These are phyloP conservation scores for Pseudohyphozyma bogoriensis DNA, from an alignment of 768 basidiomycete species.

Conservation along the genomic window DNA sequence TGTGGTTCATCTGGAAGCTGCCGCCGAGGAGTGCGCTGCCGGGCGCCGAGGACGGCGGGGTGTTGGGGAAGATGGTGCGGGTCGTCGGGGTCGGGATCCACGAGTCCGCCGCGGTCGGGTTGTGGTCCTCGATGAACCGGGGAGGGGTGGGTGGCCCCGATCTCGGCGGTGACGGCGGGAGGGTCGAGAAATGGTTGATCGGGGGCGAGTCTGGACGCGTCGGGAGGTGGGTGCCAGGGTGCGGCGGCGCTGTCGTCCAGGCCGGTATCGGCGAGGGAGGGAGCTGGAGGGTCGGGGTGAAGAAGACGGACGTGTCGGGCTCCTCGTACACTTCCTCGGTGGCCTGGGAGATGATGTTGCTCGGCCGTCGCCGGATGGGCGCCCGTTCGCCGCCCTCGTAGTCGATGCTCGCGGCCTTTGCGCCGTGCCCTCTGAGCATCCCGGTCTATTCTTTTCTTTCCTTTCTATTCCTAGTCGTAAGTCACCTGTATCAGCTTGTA, in stretches of 20 bases:
- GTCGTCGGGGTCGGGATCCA: background rate
- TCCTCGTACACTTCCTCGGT: background rate
- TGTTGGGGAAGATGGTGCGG: background rate
- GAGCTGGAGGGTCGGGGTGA: background rate
- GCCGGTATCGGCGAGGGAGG: background rate
- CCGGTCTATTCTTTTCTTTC: too few species aligned
- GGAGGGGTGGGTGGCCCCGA: conserved; percentile 18
- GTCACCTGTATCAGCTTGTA: too few species aligned
- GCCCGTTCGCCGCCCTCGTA: conserved; percentile 5
- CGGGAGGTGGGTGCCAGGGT: too few species aligned
- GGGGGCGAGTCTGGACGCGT: too few species aligned
- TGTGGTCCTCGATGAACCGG: background rate
- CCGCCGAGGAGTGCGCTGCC: background rate
- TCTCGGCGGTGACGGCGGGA: conserved; percentile 12
- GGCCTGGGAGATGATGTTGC: background rate
- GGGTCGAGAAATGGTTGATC: conserved; percentile 13
- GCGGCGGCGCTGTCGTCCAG: too few species aligned
- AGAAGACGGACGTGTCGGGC: background rate
- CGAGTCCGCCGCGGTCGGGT: background rate
- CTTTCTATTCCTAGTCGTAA: too few species aligned
- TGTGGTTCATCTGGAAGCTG: background rate
- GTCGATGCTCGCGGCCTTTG: conserved; percentile 4
- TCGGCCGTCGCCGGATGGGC: conserved; percentile 4
- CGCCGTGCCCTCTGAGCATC: background rate
- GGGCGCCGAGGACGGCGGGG: background rate